Evolutionary conservation across 140 eudicot species (phyloP), one percentile per base, ranked within the genome.

Genomic region (Flaveria floridana): DNA sequence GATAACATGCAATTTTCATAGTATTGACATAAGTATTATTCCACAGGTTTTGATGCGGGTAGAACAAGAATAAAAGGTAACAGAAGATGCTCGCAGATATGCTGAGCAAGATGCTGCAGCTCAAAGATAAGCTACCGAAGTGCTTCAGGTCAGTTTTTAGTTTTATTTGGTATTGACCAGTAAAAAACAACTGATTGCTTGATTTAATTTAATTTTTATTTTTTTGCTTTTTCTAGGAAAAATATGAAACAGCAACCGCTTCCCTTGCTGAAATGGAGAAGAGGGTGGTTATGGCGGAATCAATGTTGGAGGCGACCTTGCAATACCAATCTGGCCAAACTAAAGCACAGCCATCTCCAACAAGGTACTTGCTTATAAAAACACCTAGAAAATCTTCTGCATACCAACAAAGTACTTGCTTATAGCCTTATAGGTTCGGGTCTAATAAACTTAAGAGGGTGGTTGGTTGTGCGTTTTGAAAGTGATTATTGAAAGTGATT

Each of bases 221-320:
- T 1, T 64, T 47, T 28, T 39, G 20, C 11, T 46, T 56, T 65
- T 65, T 78, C 76, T 84, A 88, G 97, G 96, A 85, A 55, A 95
- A 95, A 79, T 89, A 85, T 78, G 97, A 95, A 81, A 73, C 90
- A 34, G 94, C 88, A 12, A 72, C 75, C 37, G 79, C 88, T 67
- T 85, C 97, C 23, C 73, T 95, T 75, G 96, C 88, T 72, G 97
- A 87, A 80, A 95, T 88, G 97, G 97, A 95, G 83, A 87, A 91
- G 84, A 85, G 99, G 75, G 95, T 82, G 46, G 95, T 91, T 73
- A 95, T 95, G 99, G 97, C 99, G 51, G 97, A 94, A 74, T 90
- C 99, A 26, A 94, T 90, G 97, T 74, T 94, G 76, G 99, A 90
- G 71, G 99, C 99, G 70, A 95, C 99, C 61, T 84, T 95, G 86